Conservation (phyloP, 2,329 filamentous ascomycete species). For the Penicillium sp. region DNA sequence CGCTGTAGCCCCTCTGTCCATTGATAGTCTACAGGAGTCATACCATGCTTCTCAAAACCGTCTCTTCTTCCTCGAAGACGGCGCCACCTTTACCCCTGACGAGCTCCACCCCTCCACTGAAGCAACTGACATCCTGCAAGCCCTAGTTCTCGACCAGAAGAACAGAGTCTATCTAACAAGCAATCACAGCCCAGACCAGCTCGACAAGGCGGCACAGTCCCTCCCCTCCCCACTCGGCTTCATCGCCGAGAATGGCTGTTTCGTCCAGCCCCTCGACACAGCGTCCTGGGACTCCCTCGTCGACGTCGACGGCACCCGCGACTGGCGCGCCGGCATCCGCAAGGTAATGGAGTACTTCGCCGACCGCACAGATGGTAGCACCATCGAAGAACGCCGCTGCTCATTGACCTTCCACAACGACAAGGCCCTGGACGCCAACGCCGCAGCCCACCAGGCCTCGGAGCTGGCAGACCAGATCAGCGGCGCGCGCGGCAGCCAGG, state of each 20-base stretch:
- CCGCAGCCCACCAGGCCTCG: constrained; percentile 74
- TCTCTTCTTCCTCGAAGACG: constrained; percentile 86
- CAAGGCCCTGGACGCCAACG: constrained; percentile 69
- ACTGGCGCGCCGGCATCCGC: constrained; percentile 79
- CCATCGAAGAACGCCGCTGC: constrained; percentile 81
- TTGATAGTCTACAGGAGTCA: constrained; percentile 58
- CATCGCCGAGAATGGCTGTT: constrained; percentile 91
- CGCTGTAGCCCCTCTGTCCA: constrained; percentile 74
- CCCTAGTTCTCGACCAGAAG: constrained; percentile 69
- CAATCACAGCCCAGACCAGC: constrained; percentile 74
- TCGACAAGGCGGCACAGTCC: constrained; percentile 75
- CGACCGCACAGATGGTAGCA: constrained; percentile 80
- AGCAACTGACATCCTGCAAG: constrained; percentile 72
- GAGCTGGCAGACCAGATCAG: constrained; percentile 94
- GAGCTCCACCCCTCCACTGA: constrained; percentile 71
- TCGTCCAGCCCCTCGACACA: constrained; percentile 66
- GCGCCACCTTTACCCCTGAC: constrained; percentile 78
- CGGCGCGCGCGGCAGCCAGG: constrained; percentile 77
- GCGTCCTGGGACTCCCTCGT: constrained; percentile 72
- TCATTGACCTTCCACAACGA: constrained; percentile 85
- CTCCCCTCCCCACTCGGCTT: constrained; percentile 67
- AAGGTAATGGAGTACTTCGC: constrained; percentile 83
- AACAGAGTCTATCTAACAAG: constrained; percentile 93
- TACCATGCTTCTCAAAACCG: constrained; percentile 66
- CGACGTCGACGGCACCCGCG: constrained; percentile 63